phyloP scores from a whole-genome alignment of 23 red algal genomes.

The Chondrus crispus region DNA sequence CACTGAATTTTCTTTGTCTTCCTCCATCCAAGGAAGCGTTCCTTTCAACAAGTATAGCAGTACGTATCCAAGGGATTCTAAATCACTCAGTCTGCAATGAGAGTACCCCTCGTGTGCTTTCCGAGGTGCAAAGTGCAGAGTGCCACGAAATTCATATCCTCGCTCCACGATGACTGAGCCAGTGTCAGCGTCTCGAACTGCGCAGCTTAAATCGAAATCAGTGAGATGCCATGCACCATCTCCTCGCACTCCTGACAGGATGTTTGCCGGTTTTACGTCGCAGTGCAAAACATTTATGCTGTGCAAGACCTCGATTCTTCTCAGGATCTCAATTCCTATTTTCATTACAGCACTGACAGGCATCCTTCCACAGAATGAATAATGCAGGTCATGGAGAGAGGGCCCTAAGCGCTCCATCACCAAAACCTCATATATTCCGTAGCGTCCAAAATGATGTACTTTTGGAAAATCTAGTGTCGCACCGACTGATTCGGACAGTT shows the following conservation, averaged over 20 bases:
- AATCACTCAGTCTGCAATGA: conserved; percentile 21
- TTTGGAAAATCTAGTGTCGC: no score
- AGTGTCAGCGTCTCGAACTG: conserved; percentile 14
- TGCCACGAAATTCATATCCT: background rate
- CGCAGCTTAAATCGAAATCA: conserved; percentile 18
- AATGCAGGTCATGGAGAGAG: background rate
- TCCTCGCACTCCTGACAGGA: conserved; percentile 13
- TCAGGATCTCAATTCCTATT: conserved; percentile 55
- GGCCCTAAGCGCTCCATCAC: conserved; percentile 54
- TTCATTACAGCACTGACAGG: conserved; percentile 35
- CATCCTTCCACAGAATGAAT: background rate
- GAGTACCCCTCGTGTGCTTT: conserved; percentile 7
- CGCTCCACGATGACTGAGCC: background rate
- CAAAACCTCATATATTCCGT: conserved; percentile 21
- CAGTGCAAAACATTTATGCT: conserved; percentile 28
- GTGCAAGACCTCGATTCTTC: conserved; percentile 41
- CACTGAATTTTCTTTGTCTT: no score
- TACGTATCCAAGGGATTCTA: conserved; percentile 51
- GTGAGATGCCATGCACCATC: conserved; percentile 1
- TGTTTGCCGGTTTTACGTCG: conserved; percentile 56
- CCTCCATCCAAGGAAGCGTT: conserved; percentile 29
- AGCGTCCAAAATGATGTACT: conserved; percentile 9
- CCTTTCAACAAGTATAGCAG: conserved; percentile 38
- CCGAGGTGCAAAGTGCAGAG: conserved; percentile 22
- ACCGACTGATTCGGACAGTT: conserved; percentile 1